Base-by-base conservation (phyloP, 306 rosid species). In the Fagus sylvatica region DNA sequence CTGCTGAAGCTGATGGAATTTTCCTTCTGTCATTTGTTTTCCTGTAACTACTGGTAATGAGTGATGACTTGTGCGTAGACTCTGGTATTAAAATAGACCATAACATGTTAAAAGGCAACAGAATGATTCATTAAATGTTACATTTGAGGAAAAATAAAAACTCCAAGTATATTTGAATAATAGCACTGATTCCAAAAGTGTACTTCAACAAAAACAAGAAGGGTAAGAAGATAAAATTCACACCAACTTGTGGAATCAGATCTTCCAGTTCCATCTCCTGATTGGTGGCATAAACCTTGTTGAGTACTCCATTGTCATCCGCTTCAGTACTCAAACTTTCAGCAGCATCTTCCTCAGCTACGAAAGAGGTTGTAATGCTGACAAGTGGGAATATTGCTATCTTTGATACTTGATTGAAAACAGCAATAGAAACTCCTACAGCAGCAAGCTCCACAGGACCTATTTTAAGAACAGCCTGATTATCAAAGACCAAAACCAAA, bases 391-490 rank as follows among this genome's bases (percentile, higher is more conserved):
- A 92, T 72, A 94, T 94, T 19, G 97, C 93, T 1, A 94, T 89
- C 80, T 94, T 79, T 32, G 98, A 94, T 42, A 81, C 97, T 87
- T 94, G 98, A 83, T 94, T 94, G 82, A 94, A 94, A 78, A 94
- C 79, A 73, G 97, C 98, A 83, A 94, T 94, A 15, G 98, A 90
- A 84, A 94, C 97, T 69, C 98, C 98, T 49, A 94, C 98, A 59
- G 97, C 98, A 69, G 98, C 98, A 55, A 94, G 97, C 92, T 94
- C 98, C 69, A 94, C 87, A 1, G 97, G 85, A 80, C 98, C 98
- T 91, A 76, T 34, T 73, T 33, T 78, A 71, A 53, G 15, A 32
- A 11, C 33, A 71, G 17, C 15, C 30, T 32, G 19, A 53, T 65
- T 22, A 71, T 33, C 40, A 71, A 66, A 22, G 32, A 8, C 49